These are phyloP conservation scores for Cytospora mali DNA, from an alignment of 2,329 filamentous ascomycete species.

Conservation along the genomic window DNA sequence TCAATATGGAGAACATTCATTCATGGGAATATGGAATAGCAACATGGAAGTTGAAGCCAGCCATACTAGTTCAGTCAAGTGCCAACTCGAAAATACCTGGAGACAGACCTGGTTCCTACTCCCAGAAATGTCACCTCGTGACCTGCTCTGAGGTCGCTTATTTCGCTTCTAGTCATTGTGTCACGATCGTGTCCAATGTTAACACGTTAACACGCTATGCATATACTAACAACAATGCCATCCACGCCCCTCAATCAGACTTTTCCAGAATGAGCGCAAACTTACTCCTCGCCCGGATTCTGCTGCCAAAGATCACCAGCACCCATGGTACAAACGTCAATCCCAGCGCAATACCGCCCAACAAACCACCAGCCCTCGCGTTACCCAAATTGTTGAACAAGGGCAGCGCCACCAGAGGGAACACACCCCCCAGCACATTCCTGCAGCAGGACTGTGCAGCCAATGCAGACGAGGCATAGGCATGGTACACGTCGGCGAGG, in stretches of 20 bases:
- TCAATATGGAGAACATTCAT: too few relatives aligned
- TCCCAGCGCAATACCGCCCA: constrained; percentile 70
- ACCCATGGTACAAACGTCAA: constrained; percentile 88
- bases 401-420: constrained; percentile 73
- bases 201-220: neutral
- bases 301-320: constrained; percentile 75
- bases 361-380: constrained; percentile 69
- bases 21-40: neutral
- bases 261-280: constrained; percentile 63
- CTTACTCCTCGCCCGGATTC: constrained; percentile 73
- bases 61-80: neutral
- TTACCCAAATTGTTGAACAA: constrained; percentile 76
- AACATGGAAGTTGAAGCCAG: neutral
- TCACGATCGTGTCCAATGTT: neutral
- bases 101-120: neutral
- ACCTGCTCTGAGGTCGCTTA: neutral
- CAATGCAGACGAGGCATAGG: constrained; percentile 81
- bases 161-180: neutral
- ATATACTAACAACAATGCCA: too few relatives aligned
- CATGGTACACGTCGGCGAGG: constrained; percentile 83
- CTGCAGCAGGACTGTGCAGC: constrained; percentile 86
- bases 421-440: constrained; percentile 79
- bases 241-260: neutral
- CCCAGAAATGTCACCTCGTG: neutral
- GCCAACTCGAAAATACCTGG: neutral